Percentiles rank a stretch among this genome's conserved stretches.
Evolutionary conservation across 225 moss, liverwort and hornwort species (phyloP).

Genomic region (Asterella californica): DNA sequence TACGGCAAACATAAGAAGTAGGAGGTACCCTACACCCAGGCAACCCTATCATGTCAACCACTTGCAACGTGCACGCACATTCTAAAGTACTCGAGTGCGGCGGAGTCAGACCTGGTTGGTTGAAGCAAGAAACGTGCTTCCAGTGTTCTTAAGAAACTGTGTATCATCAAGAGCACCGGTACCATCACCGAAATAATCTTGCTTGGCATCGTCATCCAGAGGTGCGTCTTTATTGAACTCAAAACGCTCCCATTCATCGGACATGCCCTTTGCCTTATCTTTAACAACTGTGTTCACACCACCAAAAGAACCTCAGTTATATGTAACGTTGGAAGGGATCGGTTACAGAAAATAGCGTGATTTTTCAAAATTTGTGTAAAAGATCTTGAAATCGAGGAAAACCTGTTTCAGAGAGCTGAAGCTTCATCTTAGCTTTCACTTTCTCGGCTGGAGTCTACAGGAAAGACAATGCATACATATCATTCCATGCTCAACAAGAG

Average conservation of each 20-base stretch:
- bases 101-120: conserved; percentile 41
- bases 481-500: not conserved
- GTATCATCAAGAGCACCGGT: conserved; percentile 53
- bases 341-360: not conserved
- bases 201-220: conserved; percentile 66
- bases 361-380: not conserved
- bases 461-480: not conserved
- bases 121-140: conserved; percentile 47
- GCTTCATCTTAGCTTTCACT: conserved; percentile 63
- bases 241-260: conserved; percentile 70
- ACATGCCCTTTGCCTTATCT: conserved; percentile 51
- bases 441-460: conserved; percentile 61
- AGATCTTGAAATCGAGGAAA: not conserved
- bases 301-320: conserved; percentile 2
- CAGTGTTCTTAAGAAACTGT: conserved; percentile 49
- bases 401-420: conserved; percentile 65
- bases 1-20: not conserved
- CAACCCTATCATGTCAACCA: not conserved
- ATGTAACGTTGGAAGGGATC: not conserved
- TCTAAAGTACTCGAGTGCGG: not conserved
- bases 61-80: not conserved
- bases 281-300: conserved; percentile 41
- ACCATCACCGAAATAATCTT: conserved; percentile 63
- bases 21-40: too few species aligned
- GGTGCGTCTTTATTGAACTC: conserved; percentile 67